Percentiles rank a stretch among this genome's conserved stretches.
Evolutionary conservation across 1,284 basidiomycete genomes (phyloP).

Genomic region (Moniliella sp.): DNA sequence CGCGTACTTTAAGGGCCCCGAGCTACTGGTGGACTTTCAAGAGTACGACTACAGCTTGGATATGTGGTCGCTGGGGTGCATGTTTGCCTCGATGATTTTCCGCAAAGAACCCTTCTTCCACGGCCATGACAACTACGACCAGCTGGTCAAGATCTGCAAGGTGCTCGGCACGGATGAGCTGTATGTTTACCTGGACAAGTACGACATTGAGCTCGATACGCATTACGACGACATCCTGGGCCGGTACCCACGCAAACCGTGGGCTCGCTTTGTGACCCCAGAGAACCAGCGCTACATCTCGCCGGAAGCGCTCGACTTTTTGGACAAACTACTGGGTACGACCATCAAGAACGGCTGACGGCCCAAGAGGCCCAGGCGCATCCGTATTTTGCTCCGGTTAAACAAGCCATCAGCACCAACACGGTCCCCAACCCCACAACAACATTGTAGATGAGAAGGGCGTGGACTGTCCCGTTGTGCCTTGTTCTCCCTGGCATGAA

Average conservation of each 20-base stretch:
- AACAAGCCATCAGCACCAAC: too few species aligned
- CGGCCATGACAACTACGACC: slow-evolving; percentile 95
- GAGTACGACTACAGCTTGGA: slow-evolving; percentile 75
- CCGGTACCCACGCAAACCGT: slow-evolving; percentile 66
- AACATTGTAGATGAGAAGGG: too few species aligned
- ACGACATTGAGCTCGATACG: slow-evolving; percentile 46
- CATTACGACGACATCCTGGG: slow-evolving; percentile 33
- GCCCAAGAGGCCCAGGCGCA: slow-evolving; percentile 40
- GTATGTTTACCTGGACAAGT: slow-evolving; percentile 43
- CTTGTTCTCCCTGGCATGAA: too few species aligned
- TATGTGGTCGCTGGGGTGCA: slow-evolving; percentile 96
- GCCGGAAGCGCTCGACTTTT: slow-evolving; percentile 53
- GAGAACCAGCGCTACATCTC: slow-evolving; percentile 92
- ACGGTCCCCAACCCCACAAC: too few species aligned
- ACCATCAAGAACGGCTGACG: slow-evolving; percentile 86
- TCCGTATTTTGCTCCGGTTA: slow-evolving; percentile 30
- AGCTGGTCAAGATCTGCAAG: slow-evolving; percentile 91
- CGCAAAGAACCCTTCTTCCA: slow-evolving; percentile 98
- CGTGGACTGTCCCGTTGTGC: too few species aligned
- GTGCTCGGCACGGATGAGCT: slow-evolving; percentile 89
- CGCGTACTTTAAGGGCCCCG: slow-evolving; percentile 96
- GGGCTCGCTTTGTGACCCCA: slow-evolving; percentile 36
- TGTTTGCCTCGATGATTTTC: slow-evolving; percentile 73
- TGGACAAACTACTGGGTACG: slow-evolving; percentile 86
- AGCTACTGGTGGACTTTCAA: slow-evolving; percentile 88